Evolutionary conservation across 208 protist species (phyloP), one percentile per base, ranked within the genome.

Genomic region (Acanthamoeba polyphaga): DNA sequence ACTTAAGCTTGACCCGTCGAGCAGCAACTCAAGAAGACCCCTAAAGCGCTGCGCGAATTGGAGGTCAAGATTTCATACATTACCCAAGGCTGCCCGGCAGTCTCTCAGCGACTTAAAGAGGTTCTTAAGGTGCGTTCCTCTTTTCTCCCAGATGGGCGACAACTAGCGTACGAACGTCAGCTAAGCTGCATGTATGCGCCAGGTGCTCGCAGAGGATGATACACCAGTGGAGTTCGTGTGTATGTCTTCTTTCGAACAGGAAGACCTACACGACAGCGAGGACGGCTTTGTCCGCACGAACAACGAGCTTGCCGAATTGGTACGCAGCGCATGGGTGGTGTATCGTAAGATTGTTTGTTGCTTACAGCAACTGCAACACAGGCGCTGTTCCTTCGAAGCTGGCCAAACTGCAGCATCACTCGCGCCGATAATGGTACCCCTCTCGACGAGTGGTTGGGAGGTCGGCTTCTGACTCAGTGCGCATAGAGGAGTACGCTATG

Each of bases 351-450:
- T 29, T 4, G n/a, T 49, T 19, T 27, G 55, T 60, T 60, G 10
- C 32, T 78, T 6, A 13, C 27, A 19, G 29, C 38, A 2, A 12
- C 70, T 43, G 70, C 12, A 7, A 34, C 4, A 17, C 27, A 85
- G 76, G 76, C 76, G 0, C 76, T 85, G 15, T 58, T 85, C 9
- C 76, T 85, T 27, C 76, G 76, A 60, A n/a, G 27, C 8, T 85
- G 76, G 76, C 76, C 76, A 15, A 85, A 85, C 22, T 85, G 76
- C 32, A 32, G 7, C 34, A 49, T 85, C 24, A 85, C 76, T 5
- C 24, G 76, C 13, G 4, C 27, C 13, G 49, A 49, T n/a, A 29
- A 85, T 58, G 76, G 76, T 85, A 85, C 60, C 12, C 12, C 60
- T 66, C 1, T 8, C 53, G 53, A 58, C 12, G 53, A 10, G 17